Evolutionary conservation across 192 early-diverging fungal species (phyloP), one percentile per base, ranked within the genome.

Genomic region (Coemansia sp.): DNA sequence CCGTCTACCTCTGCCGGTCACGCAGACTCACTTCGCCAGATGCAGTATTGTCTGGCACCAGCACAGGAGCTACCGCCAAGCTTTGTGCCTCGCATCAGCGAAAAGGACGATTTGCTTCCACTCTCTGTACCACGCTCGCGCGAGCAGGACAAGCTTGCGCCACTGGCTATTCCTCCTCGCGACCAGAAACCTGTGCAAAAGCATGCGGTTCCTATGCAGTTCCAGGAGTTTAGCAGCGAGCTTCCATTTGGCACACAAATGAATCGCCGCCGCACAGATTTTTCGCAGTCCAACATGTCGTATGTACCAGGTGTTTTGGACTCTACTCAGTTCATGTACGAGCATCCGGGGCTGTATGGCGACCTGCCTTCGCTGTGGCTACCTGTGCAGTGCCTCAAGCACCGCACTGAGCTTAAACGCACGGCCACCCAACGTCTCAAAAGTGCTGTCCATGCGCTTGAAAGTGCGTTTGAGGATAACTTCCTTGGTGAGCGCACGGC

Each of bases 291-390:
- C 25, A 73, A 73, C 49, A 63, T 62, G 51, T 67, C 77, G 15
- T 66, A 62, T 11, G 22, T 74, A n/a, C 7, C 28, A 3, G 77
- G 77, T 0, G 42, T 80, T 1, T 20, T 80, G 4, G 77, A 80
- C 53, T 65, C 77, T 0, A 80, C 77, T n/a, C 49, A 57, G 21
- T 74, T 80, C 36, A 34, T 57, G 7, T 80, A 80, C 34, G n/a
- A 60, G 37, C 71, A 74, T 25, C 77, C 77, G 22, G 77, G 71
- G 0, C 56, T 80, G 8, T 71, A 74, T 42, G 77, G 77, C 60
- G 59, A 73, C 37, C 40, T 80, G 14, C 77, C 77, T 0, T 74
- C 71, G 20, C 12, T 80, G 26, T 80, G 77, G 77, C 64, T 80
- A 38, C 77, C 77, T 2, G 71, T 74, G 20, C 47, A 59, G 23